Evolutionary conservation across 768 basidiomycete genomes (phyloP).

Genomic region (Xerocomus potaroensis): DNA sequence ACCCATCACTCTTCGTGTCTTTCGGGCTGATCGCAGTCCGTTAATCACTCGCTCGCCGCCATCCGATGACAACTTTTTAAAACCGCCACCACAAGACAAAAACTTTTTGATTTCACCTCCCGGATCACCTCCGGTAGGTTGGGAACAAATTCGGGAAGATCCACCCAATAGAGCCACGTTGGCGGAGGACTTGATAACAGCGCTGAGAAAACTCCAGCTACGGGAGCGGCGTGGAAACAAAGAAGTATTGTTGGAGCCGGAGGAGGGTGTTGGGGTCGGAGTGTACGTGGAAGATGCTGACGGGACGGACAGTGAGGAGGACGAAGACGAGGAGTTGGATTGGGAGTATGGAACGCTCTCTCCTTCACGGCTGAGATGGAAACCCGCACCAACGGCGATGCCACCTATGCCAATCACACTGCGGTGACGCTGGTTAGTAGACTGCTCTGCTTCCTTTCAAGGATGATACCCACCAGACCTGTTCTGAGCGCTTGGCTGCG

Average conservation of each 20-base stretch:
- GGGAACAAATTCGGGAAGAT: constrained; percentile 89
- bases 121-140: constrained; percentile 94
- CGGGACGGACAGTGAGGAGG: constrained; percentile 27
- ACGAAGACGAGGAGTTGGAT: constrained; percentile 33
- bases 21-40: constrained; percentile 69
- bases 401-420: constrained; percentile 42
- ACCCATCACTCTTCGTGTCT: constrained; percentile 57
- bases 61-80: constrained; percentile 38
- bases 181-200: constrained; percentile 82
- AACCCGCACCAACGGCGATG: constrained; percentile 48
- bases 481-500: constrained; percentile 61
- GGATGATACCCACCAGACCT: constrained; percentile 79
- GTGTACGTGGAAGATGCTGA: constrained; percentile 79
- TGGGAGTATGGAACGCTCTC: constrained; percentile 57
- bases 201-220: constrained; percentile 66
- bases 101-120: constrained; percentile 99
- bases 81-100: constrained; percentile 77
- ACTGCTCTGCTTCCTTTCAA: constrained; percentile 13
- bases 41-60: constrained; percentile 38
- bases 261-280: constrained; percentile 67
- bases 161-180: constrained; percentile 82
- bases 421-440: constrained; percentile 25
- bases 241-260: constrained; percentile 64
- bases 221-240: constrained; percentile 36
- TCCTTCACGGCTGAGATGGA: constrained; percentile 51